Conservation (phyloP, 169 alveolate species). For the Eimeria praecox region DNA sequence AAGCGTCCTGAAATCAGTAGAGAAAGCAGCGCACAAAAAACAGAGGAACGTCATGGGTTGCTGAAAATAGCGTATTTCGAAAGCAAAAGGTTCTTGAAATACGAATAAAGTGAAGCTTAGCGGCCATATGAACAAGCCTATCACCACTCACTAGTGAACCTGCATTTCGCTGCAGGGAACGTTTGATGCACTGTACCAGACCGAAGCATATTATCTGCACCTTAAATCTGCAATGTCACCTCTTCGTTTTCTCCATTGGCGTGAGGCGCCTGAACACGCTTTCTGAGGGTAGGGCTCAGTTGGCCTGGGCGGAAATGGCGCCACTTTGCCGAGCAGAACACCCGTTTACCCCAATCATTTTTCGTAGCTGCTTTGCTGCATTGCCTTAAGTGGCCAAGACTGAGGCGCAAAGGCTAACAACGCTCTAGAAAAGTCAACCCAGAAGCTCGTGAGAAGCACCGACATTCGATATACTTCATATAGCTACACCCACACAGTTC, state of each 20-base stretch:
- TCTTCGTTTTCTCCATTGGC: background rate
- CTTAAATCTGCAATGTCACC: background rate
- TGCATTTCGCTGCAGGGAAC: background rate
- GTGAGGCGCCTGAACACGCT: background rate
- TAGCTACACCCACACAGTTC: no score
- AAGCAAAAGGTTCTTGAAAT: no score
- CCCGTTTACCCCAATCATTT: background rate
- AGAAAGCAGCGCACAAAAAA: no score
- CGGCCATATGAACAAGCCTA: background rate
- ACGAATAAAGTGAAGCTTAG: background rate
- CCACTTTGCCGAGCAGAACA: background rate
- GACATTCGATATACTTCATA: no score
- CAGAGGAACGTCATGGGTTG: background rate
- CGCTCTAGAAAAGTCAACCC: background rate
- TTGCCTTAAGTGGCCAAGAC: no score
- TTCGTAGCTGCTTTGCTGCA: no score
- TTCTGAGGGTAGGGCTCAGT: background rate
- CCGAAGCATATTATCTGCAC: no score
- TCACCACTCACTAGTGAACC: background rate
- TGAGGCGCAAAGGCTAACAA: no score
- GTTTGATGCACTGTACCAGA: no score
- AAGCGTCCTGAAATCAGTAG: background rate
- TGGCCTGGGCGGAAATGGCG: background rate
- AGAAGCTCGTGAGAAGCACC: no score
- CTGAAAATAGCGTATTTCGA: background rate